phyloP scores from a whole-genome alignment of 108 stramenopile genomes.

The Thalassiosira profunda region DNA sequence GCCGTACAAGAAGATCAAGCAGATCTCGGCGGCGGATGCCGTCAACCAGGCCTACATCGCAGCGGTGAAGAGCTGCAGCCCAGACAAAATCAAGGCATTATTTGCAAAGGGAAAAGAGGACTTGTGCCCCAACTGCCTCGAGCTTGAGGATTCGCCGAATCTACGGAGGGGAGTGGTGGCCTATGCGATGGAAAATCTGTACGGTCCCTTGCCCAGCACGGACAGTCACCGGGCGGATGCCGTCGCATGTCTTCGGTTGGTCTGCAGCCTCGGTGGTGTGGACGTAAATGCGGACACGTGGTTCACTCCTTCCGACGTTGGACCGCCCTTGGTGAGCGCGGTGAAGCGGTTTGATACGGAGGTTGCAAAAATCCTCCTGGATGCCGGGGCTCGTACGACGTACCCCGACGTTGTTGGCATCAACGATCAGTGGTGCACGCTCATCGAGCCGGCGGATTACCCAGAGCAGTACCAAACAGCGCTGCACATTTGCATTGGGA shows the following conservation, averaged over 20 bases:
- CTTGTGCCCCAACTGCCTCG: slow-evolving; percentile 10
- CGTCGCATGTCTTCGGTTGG: slow-evolving; percentile 1
- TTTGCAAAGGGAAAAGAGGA: slow-evolving; percentile 2
- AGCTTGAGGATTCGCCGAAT: slow-evolving; percentile 1
- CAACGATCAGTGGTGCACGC: not conserved
- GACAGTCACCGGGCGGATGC: not conserved
- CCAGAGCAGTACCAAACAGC: not conserved
- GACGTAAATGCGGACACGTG: slow-evolving; percentile 19
- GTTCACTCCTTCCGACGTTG: not conserved
- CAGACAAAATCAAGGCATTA: not conserved
- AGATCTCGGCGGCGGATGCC: not conserved
- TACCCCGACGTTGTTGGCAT: slow-evolving; percentile 5
- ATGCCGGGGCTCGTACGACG: not conserved
- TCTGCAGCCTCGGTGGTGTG: slow-evolving; percentile 14
- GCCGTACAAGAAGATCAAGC: not conserved
- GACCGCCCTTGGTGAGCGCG: not conserved
- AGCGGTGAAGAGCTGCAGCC: not conserved
- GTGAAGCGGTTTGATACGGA: not conserved
- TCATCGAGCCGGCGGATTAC: slow-evolving; percentile 2
- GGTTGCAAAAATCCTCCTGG: not conserved
- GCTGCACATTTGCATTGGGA: not conserved
- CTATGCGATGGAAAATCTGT: slow-evolving; percentile 6
- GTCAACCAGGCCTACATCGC: slow-evolving; percentile 10
- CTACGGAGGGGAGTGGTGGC: not conserved
- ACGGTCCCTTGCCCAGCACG: not conserved